A percentile compares a stretch with the other conserved stretches of the same genome.
phyloP scores from a whole-genome alignment of 768 basidiomycete genomes.

The Leccinum uliginosum region DNA sequence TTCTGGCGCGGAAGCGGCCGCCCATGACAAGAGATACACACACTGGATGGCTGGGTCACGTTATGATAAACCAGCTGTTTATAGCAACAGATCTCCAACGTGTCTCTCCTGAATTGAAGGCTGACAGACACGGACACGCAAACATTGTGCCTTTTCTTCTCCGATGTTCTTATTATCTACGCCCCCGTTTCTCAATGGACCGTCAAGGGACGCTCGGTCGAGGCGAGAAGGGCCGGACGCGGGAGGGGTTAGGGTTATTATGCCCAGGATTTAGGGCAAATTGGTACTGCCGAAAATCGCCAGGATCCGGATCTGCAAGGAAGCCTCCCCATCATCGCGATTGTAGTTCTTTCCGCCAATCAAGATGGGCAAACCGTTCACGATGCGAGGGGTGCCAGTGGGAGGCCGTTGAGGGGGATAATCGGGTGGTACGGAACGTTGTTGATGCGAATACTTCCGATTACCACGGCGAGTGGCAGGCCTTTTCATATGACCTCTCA shows the following conservation, averaged over 20 bases:
- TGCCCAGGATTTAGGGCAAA: slow-evolving; percentile 23
- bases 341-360: slow-evolving; percentile 16
- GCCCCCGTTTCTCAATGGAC: neutral
- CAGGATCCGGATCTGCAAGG: slow-evolving; percentile 25
- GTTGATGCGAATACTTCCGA: slow-evolving; percentile 15
- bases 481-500: slow-evolving; percentile 20
- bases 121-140: slow-evolving; percentile 3
- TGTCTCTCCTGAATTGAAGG: neutral
- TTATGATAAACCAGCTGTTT: neutral
- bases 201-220: neutral
- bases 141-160: neutral
- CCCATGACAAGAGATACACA: slow-evolving; percentile 3
- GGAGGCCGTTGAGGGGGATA: neutral
- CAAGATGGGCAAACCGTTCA: slow-evolving; percentile 7
- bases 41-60: slow-evolving; percentile 17
- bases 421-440: slow-evolving; percentile 13
- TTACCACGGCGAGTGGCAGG: slow-evolving; percentile 17
- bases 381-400: neutral
- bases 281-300: slow-evolving; percentile 24
- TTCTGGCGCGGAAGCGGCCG: slow-evolving; percentile 15
- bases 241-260: slow-evolving; percentile 8
- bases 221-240: neutral
- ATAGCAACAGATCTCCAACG: slow-evolving; percentile 3
- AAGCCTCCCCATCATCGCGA: slow-evolving; percentile 13
- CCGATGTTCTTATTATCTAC: neutral